These are phyloP conservation scores for Saturnispora dispora DNA, from an alignment of 805 yeast genomes.

Conservation along the genomic window DNA sequence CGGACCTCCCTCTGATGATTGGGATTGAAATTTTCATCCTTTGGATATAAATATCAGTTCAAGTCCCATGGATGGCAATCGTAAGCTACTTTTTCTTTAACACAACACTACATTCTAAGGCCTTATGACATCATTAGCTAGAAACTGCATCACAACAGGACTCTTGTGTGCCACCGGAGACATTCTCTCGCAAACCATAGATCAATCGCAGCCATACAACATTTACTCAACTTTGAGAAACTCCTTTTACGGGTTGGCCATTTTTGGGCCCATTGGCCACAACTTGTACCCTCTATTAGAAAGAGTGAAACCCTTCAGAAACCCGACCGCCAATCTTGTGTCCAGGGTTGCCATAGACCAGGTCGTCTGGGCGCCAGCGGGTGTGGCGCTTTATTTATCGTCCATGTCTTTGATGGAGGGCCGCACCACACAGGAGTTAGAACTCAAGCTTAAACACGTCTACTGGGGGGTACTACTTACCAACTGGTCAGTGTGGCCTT, in stretches of 20 bases:
- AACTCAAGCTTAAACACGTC: constrained; percentile 36
- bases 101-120: background rate
- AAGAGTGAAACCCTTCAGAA: constrained; percentile 1
- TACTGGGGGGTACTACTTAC: constrained; percentile 60
- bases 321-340: constrained; percentile 6
- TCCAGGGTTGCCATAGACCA: constrained; percentile 65
- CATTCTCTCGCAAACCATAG: constrained; percentile 3
- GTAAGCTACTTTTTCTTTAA: background rate
- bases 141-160: constrained; percentile 3
- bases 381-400: constrained; percentile 62
- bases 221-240: constrained; percentile 2
- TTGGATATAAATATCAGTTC: background rate
- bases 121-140: background rate
- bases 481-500: constrained; percentile 89
- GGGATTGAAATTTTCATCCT: background rate
- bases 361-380: constrained; percentile 64
- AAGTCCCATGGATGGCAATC: background rate
- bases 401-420: constrained; percentile 62
- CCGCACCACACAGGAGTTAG: constrained; percentile 32
- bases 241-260: background rate
- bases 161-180: constrained; percentile 4
- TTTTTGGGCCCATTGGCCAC: constrained; percentile 8
- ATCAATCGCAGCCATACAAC: background rate
- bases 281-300: background rate
- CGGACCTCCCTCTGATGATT: background rate